phyloP scores from a whole-genome alignment of 2,329 filamentous ascomycete genomes.

The Trichothecium sympodiale region DNA sequence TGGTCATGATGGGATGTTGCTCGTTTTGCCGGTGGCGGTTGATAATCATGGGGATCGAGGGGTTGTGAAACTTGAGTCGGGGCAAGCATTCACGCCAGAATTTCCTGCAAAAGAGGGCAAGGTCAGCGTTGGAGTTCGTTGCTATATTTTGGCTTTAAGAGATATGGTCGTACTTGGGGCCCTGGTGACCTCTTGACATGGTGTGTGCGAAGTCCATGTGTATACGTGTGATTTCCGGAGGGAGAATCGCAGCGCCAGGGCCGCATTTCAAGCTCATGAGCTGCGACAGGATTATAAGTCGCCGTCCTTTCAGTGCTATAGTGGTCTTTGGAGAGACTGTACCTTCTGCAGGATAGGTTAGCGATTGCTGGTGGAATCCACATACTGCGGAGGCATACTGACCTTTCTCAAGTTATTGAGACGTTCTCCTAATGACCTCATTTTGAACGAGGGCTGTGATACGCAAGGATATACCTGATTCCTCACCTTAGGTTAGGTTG shows the following conservation, averaged over 20 bases:
- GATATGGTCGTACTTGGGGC: constrained; percentile 48
- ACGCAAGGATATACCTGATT: no score
- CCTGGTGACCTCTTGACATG: constrained; percentile 57
- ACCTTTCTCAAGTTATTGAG: constrained; percentile 66
- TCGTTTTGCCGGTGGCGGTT: constrained; percentile 51
- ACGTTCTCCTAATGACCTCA: constrained; percentile 48
- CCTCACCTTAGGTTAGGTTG: no score
- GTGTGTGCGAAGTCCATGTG: constrained; percentile 59
- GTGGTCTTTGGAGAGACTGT: no score
- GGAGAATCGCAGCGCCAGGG: constrained; percentile 72
- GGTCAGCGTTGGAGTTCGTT: constrained; percentile 8
- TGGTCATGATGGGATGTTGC: constrained; percentile 48
- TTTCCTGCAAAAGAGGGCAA: constrained; percentile 42
- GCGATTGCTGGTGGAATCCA: background rate
- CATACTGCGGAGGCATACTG: constrained; percentile 23
- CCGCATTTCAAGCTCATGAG: constrained; percentile 67
- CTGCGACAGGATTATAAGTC: constrained; percentile 29
- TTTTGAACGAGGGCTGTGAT: constrained; percentile 13
- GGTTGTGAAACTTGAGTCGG: constrained; percentile 90
- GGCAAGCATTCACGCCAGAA: constrained; percentile 82
- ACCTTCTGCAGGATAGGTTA: constrained; percentile 4
- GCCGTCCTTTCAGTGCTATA: constrained; percentile 4
- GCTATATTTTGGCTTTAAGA: background rate
- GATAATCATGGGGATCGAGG: constrained; percentile 70
- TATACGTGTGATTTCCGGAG: constrained; percentile 63